These are phyloP conservation scores for Kwoniella shivajii DNA, from an alignment of 1,284 basidiomycete genomes.

Conservation along the genomic window DNA sequence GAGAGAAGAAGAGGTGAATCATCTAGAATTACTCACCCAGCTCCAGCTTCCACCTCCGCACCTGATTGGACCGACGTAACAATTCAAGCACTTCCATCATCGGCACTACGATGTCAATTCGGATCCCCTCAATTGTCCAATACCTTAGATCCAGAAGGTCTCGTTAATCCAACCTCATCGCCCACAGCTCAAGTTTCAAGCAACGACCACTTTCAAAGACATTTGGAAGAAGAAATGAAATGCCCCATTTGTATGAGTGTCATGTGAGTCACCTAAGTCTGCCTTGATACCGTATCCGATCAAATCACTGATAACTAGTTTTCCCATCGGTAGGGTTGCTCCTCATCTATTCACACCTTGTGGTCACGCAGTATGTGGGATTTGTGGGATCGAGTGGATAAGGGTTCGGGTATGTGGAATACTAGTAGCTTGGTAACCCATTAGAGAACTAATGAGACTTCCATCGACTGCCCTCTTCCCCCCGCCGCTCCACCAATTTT, in stretches of 20 bases:
- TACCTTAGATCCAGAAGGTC: too few relatives aligned
- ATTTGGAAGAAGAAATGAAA: constrained; percentile 10
- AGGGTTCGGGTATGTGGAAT: constrained; percentile 3
- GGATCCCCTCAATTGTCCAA: too few relatives aligned
- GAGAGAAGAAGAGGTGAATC: background rate
- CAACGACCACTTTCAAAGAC: background rate
- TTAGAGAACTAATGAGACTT: too few relatives aligned
- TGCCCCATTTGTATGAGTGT: constrained; percentile 13
- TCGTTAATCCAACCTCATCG: background rate
- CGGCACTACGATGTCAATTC: too few relatives aligned
- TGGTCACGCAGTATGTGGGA: constrained; percentile 14
- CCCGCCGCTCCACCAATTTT: too few relatives aligned
- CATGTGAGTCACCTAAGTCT: constrained; percentile 10
- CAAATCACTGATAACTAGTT: background rate
- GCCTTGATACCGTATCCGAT: background rate
- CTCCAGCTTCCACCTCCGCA: background rate
- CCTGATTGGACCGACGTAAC: too few relatives aligned
- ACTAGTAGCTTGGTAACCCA: background rate
- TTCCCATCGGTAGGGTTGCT: constrained; percentile 2
- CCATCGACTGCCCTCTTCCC: too few relatives aligned
- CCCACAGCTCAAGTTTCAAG: background rate
- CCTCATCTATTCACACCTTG: constrained; percentile 12
- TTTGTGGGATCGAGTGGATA: constrained; percentile 12
- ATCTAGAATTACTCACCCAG: background rate
- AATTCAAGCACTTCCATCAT: too few relatives aligned